Conservation (phyloP, 768 basidiomycete species). For the Termitomyces sp. region DNA sequence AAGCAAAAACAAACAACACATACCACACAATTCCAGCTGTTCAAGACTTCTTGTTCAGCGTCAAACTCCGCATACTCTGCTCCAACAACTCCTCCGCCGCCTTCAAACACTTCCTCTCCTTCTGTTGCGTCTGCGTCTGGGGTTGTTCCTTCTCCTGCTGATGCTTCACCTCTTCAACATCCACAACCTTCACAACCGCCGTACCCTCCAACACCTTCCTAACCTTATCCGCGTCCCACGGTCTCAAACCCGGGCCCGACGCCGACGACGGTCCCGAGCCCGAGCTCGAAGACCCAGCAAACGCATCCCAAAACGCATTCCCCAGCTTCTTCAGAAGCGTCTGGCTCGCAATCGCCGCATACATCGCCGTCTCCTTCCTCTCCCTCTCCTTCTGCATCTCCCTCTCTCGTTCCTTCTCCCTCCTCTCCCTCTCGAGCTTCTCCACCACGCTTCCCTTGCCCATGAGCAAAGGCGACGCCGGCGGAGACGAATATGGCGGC, state of each 20-base stretch:
- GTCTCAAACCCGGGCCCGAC: constrained; percentile 21
- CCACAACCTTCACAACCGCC: constrained; percentile 75
- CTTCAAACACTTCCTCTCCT: constrained; percentile 19
- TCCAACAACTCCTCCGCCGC: constrained; percentile 43
- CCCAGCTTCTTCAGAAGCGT: constrained; percentile 70
- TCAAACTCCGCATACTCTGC: constrained; percentile 67
- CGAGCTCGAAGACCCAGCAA: constrained; percentile 44
- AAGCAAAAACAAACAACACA: not conserved
- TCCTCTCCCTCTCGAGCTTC: constrained; percentile 20
- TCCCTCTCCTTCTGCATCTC: constrained; percentile 26
- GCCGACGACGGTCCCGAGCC: constrained; percentile 3
- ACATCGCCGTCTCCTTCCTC: constrained; percentile 42
- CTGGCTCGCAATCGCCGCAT: constrained; percentile 74
- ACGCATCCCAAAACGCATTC: constrained; percentile 85
- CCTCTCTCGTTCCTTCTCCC: constrained; percentile 20
- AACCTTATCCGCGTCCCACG: constrained; percentile 76
- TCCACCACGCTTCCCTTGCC: constrained; percentile 21
- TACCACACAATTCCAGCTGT: not conserved
- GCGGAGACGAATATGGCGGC: constrained; percentile 27
- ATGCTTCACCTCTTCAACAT: constrained; percentile 42
- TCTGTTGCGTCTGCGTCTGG: constrained; percentile 13
- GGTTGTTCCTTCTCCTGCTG: not conserved
- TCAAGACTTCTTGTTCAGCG: constrained; percentile 44
- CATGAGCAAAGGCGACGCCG: constrained; percentile 33
- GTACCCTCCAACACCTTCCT: constrained; percentile 77